Base-by-base conservation (phyloP, 306 rosid genomes). In the Macrotyloma uniflorum region DNA sequence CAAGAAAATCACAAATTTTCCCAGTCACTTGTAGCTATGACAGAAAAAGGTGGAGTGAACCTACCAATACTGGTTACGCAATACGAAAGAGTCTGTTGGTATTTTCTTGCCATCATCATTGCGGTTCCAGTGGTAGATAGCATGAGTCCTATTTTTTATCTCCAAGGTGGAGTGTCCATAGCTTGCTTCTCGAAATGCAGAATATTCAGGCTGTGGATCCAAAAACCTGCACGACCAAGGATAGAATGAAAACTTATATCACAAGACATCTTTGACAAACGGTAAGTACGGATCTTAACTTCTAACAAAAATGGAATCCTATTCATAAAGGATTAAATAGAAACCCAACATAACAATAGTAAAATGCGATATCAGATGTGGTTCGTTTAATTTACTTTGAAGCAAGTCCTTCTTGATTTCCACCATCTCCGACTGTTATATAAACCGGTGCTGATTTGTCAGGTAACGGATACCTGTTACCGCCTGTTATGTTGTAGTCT, bases 351-450 rank as follows among this genome's bases (percentile, higher is more conserved):
- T 76, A 65, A 50, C 15, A 49, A 35, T 20, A 65, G 32, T 28
- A 70, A 40, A 75, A 18, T 43, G 35, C 1, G 2, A 13, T 57
- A 33, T n/a, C 28, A 49, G 67, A 55, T 67, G 18, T 15, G 74
- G 4, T 40, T 30, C 63, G 63, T 40, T 61, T 42, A 64, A 43
- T 53, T 83, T 84, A 96, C 99, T 80, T 91, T 78, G 80, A 84
- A 74, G 99, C 99, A 81, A 96, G 99, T 74, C 99, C 99, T 87
- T 93, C 99, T 84, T 93, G 97, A 74, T 96, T 96, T 84, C 98
- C 98, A 71, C 98, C 99, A 82, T 96, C 99, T 79, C 99, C 99
- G 15, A 96, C 97, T 18, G 99, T 96, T 66, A 96, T 87, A 84
- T 96, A 96, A 18, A 96, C 88, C 57, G 98, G 99, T 14, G 99